Conservation (phyloP, 1,139 yeast genomes). For the Yamadazyma pseudoaaseri region DNA sequence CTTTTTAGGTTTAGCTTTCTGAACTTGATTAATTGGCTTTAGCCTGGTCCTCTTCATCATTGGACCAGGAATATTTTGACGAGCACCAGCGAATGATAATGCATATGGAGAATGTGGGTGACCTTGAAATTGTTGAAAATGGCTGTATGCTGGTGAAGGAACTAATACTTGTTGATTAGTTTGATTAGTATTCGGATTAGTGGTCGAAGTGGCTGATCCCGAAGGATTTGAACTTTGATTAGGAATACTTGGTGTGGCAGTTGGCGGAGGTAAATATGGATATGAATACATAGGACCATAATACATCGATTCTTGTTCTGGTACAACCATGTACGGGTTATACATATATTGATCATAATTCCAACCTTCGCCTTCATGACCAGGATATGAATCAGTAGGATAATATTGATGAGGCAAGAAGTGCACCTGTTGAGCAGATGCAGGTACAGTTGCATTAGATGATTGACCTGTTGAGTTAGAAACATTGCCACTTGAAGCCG, state of each 20-base stretch:
- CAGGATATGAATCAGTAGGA: conserved; percentile 6
- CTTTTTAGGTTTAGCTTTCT: conserved; percentile 2
- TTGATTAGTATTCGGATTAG: not conserved
- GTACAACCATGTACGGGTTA: conserved; percentile 10
- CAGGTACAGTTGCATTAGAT: conserved; percentile 1
- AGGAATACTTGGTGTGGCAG: not conserved
- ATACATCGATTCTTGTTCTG: conserved; percentile 7
- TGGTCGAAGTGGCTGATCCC: not conserved
- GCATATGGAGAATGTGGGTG: conserved; percentile 4
- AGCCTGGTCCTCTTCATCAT: conserved; percentile 2
- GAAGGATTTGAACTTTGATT: not conserved
- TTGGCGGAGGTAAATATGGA: conserved; percentile 3
- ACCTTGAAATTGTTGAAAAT: conserved; percentile 5
- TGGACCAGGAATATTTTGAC: conserved; percentile 1
- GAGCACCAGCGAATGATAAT: conserved; percentile 1
- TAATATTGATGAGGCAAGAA: conserved; percentile 5
- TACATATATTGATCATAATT: not conserved
- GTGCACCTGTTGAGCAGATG: conserved; percentile 4
- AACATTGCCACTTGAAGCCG: not conserved
- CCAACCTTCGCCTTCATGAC: conserved; percentile 12
- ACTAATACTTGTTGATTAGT: conserved; percentile 2
- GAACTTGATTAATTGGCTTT: conserved; percentile 2
- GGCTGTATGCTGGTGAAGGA: conserved; percentile 10
- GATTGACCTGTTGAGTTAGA: conserved; percentile 1
- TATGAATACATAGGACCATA: conserved; percentile 3